phyloP scores from a whole-genome alignment of 306 rosid genomes.

The Castanospermum australe region DNA sequence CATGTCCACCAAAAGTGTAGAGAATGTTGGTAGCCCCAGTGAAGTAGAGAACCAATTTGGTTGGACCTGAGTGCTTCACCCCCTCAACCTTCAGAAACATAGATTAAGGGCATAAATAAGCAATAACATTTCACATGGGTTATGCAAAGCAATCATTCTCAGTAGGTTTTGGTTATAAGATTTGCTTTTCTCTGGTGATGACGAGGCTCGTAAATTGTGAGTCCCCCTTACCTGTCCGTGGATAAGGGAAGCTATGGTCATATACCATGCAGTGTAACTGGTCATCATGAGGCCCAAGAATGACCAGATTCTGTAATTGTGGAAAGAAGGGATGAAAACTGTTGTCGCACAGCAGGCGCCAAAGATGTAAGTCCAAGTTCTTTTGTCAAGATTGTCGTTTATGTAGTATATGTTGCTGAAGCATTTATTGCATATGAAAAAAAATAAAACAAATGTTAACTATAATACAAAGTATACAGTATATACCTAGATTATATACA shows the following conservation, averaged over 20 bases:
- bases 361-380: conserved; percentile 97
- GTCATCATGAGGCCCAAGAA: conserved; percentile 94
- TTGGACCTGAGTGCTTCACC: conserved; percentile 93
- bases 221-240: conserved; percentile 74
- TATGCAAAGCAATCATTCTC: neutral
- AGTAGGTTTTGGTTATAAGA: neutral
- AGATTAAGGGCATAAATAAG: neutral
- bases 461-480: neutral
- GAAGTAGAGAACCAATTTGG: conserved; percentile 87
- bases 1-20: conserved; percentile 98
- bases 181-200: neutral
- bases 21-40: conserved; percentile 99
- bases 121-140: neutral
- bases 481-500: neutral
- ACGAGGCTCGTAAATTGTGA: neutral
- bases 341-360: conserved; percentile 99
- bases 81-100: conserved; percentile 62
- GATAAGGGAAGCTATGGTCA: conserved; percentile 87
- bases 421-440: neutral
- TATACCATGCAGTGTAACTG: conserved; percentile 92
- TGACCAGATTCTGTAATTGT: conserved; percentile 95
- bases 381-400: conserved; percentile 99
- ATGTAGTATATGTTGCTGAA: conserved; percentile 89
- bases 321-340: conserved; percentile 95
- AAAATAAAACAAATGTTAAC: neutral